Conservation (phyloP, 495 filamentous ascomycete genomes). For the Penicillium goetzii region DNA sequence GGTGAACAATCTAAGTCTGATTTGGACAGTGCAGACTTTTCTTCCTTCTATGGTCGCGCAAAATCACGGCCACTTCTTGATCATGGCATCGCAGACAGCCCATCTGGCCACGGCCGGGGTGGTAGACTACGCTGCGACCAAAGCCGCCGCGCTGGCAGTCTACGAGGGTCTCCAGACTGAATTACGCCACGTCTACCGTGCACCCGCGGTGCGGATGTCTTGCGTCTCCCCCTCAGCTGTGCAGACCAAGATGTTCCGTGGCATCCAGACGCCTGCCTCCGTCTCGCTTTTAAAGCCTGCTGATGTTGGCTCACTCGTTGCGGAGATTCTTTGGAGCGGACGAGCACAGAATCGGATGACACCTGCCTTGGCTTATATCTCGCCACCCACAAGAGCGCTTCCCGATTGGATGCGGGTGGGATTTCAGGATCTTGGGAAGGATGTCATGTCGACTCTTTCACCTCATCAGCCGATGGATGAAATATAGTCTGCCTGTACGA, state of each 20-base stretch:
- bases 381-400: slow-evolving; percentile 12
- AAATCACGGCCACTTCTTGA: slow-evolving; percentile 72
- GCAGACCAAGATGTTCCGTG: background rate
- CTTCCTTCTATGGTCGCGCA: slow-evolving; percentile 68
- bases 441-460: slow-evolving; percentile 44
- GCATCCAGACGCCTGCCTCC: background rate
- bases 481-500: background rate
- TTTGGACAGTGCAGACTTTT: slow-evolving; percentile 33
- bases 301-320: slow-evolving; percentile 4
- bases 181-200: background rate
- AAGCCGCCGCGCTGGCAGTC: slow-evolving; percentile 53
- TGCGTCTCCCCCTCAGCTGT: background rate
- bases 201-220: background rate
- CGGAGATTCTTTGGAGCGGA: slow-evolving; percentile 16
- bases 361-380: slow-evolving; percentile 11
- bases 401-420: slow-evolving; percentile 17
- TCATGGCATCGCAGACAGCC: slow-evolving; percentile 71
- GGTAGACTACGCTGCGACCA: slow-evolving; percentile 63
- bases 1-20: background rate
- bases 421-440: slow-evolving; percentile 18
- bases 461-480: slow-evolving; percentile 30
- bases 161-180: slow-evolving; percentile 4
- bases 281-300: background rate
- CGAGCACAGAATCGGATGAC: slow-evolving; percentile 14
- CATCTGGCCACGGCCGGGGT: slow-evolving; percentile 68